Evolutionary conservation across 78 protist genomes (phyloP).

Genomic region (Dictyostelium brefeldianum): DNA sequence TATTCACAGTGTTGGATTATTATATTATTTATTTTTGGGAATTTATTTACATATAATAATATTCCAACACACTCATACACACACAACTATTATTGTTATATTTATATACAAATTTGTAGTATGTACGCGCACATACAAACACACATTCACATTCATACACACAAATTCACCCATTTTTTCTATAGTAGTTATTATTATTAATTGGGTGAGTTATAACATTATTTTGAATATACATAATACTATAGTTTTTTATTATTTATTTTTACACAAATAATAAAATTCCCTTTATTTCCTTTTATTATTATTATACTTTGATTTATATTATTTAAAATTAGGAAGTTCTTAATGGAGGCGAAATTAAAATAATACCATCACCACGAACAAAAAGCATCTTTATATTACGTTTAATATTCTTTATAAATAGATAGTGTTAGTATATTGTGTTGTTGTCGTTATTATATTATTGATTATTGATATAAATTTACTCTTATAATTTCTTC

Average conservation of each 20-base stretch:
- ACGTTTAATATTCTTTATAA: conserved; percentile 86
- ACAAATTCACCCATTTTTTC: not conserved
- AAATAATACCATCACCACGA: conserved; percentile 97
- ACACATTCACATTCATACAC: too few relatives aligned
- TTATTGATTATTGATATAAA: not conserved
- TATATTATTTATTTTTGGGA: too few relatives aligned
- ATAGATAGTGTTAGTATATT: not conserved
- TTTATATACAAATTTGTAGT: too few relatives aligned
- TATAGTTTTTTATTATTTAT: too few relatives aligned
- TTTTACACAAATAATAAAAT: not conserved
- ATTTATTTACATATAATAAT: too few relatives aligned
- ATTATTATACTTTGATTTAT: not conserved
- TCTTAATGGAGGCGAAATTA: conserved; percentile 95
- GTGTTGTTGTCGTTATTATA: not conserved
- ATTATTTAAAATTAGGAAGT: conserved; percentile 19
- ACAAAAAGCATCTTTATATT: conserved; percentile 94
- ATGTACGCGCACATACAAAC: too few relatives aligned
- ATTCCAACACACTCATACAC: too few relatives aligned
- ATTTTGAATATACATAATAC: too few relatives aligned
- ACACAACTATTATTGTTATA: too few relatives aligned
- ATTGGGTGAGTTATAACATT: too few relatives aligned
- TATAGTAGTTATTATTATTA: too few relatives aligned
- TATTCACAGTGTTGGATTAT: too few relatives aligned
- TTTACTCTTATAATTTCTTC: conserved; percentile 94
- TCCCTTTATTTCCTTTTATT: not conserved